Base-by-base conservation (phyloP, 2,329 filamentous ascomycete genomes). In the Microdochium trichocladiopsis region DNA sequence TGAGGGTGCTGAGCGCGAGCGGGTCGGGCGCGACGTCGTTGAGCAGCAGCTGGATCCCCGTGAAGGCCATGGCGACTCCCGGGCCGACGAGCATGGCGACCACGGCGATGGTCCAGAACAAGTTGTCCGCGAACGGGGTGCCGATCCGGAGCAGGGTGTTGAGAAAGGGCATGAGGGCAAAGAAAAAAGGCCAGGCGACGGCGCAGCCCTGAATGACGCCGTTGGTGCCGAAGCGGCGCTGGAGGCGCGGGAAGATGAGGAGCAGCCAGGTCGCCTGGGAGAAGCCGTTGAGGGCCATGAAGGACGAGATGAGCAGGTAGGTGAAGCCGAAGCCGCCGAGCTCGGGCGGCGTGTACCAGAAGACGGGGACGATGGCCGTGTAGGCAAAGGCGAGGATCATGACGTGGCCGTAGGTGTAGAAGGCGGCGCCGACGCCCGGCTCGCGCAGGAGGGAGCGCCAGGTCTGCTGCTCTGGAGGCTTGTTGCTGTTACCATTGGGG, bases 221-320 rank as follows among this genome's bases (percentile, higher is more conserved):
- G 23, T 82, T 83, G 6, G 87, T 91, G 10, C 88, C 87, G 22
- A 84, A 65, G 21, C 79, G 79, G 33, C 68, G 72, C 61, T 93
- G 88, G 1, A 93, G 66, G 0, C 74, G 70, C 1, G 88, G 87
- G 62, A 93, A 92, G 28, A 78, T 72, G 14, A 89, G 56, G 0
- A 93, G 73, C 2, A 90, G 78, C 87, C 88, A 93, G 6, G 80
- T 53, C 1, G 86, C 82, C 65, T 93, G 89, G 3, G 80, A 75
- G 16, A 79, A 69, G 12, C 89, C 89, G 22, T 76, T 79, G 1
- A 84, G 53, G 1, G 76, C 81, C 70, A 93, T 79, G 68, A 86
- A 80, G 2, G 83, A 59, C 1, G 86, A 84, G 56, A 91, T 93
- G 50, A 81, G 76, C 3, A 78, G 63, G 0, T 85, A 72, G 0